These are phyloP conservation scores for Syncephalastrum racemosum DNA, from an alignment of 371 early-diverging fungal genomes.

Conservation along the genomic window DNA sequence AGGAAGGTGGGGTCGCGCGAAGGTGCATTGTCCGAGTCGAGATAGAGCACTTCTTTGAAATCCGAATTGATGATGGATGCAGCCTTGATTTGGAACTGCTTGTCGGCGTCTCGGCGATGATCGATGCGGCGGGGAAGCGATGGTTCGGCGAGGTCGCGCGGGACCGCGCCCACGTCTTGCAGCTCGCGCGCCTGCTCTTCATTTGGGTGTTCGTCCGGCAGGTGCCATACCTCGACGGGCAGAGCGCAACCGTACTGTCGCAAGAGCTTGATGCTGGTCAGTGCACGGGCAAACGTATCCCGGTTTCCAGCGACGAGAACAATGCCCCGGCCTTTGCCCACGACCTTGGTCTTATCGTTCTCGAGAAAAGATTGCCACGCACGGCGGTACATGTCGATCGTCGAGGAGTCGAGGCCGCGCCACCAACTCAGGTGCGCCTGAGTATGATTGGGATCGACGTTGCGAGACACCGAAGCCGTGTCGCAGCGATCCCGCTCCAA, in stretches of 20 bases:
- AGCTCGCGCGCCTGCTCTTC: constrained; percentile 12
- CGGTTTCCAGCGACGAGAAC: constrained; percentile 43
- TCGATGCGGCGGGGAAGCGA: constrained; percentile 28
- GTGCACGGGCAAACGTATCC: constrained; percentile 38
- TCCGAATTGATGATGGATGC: constrained; percentile 47
- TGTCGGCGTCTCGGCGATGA: constrained; percentile 30
- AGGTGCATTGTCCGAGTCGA: constrained; percentile 58
- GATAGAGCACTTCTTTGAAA: constrained; percentile 50
- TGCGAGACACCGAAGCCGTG: constrained; percentile 23
- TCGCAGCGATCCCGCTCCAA: constrained; percentile 10
- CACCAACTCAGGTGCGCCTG: constrained; percentile 35
- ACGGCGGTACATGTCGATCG: constrained; percentile 18
- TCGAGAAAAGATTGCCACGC: constrained; percentile 36
- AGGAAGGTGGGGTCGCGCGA: constrained; percentile 45
- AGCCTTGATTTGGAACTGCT: constrained; percentile 57
- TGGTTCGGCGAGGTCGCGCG: constrained; percentile 30
- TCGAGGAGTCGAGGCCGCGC: constrained; percentile 16
- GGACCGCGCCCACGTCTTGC: constrained; percentile 14
- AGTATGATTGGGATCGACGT: constrained; percentile 43
- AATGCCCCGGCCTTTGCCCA: constrained; percentile 28
- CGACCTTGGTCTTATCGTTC: constrained; percentile 6
- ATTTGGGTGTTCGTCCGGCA: constrained; percentile 36
- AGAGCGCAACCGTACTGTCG: constrained; percentile 26
- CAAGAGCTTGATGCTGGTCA: constrained; percentile 32
- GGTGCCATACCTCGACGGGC: constrained; percentile 44